Base-by-base conservation (phyloP, 768 basidiomycete species). In the Leccinellum rugosiceps region DNA sequence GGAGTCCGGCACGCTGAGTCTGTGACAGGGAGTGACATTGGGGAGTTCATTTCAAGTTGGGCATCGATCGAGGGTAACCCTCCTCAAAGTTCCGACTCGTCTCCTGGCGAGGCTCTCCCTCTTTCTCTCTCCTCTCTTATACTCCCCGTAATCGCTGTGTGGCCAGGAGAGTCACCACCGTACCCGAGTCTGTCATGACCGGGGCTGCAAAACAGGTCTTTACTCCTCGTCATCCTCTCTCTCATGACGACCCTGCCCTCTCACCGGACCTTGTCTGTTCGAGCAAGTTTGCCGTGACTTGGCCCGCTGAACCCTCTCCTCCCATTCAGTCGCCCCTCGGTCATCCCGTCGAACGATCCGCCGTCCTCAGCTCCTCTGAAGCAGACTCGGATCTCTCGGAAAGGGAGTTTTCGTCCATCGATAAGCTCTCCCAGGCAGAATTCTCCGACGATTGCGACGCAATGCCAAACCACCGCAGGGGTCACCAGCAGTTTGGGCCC, bases 241-340 rank as follows among this genome's bases (percentile, higher is more conserved):
- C 60, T 31, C 70, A 74, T 50, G 75, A 72, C 32, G 78, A 78
- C 56, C 77, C 77, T 58, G 75, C 77, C 43, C 73, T 77, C 48
- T 65, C 74, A 17, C 68, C 78, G 57, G 84, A 85, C 56, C 69
- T 75, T 38, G 72, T 82, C 47, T 55, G 71, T 80, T 41, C 77
- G 54, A 86, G 71, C 74, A 83, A 80, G 70, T 87, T 87, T 69
- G 82, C 79, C 38, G 73, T 87, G 55, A 80, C 83, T 32, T 84
- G 82, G 80, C 78, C 83, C 30, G 68, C 75, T 32, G 83, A 83
- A 31, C 67, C 75, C 45, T 71, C 77, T 14, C 74, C 75, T 31
- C 68, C 74, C 21, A 73, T 73, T 53, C 72, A 74, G 55, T 64
- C 75, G n/a, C 73, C 77, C 34, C 60, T 62, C 25, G 62, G 50